Evolutionary conservation across 2,329 filamentous ascomycete species (phyloP), one percentile per base, ranked within the genome.

Genomic region (Epichloe typhina): DNA sequence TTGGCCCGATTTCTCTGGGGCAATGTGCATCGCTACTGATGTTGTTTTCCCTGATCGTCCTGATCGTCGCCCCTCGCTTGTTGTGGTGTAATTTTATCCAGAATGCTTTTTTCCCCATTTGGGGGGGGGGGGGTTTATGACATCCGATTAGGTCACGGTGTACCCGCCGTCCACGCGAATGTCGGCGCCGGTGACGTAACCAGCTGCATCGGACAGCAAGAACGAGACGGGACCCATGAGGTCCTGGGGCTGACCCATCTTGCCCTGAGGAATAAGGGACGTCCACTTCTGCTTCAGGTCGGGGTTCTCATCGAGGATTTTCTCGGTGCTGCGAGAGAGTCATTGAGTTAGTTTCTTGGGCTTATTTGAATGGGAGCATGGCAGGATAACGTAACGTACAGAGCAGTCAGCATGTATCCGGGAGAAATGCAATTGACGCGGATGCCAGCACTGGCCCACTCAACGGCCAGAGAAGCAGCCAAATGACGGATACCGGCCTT

Each of bases 381-480:
- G 26, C 41, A 43, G 36, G 61, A 43, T n/a, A n/a, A n/a, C n/a
- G n/a, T 17, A 19, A 71, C 85, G 79, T 75, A 91, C 86, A 96
- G 71, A 52, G 89, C 86, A 15, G 91, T 96, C 58, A 95, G 73
- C 91, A 97, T 97, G 70, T 97, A 97, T 43, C 93, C 91, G 0
- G 91, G 91, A 33, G 84, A 89, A 65, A 97, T 93, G 69, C 87
- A 93, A 72, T 97, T 97, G 58, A 97, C 91, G 37, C 91, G 81
- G 63, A 97, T 95, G 58, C 84, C 84, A 38, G 84, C 81, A 58
- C 83, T 76, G 0, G 91, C 89, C 91, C 93, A 97, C 69, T 97
- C 93, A 47, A 96, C 90, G 37, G 90, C 90, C 60, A 96, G 75
- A 56, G 86, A 93, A 38, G 86, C 79, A 12, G 88, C 89, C 54